Evolutionary conservation across 805 yeast species (phyloP).

Genomic region (Blastobotrys muscicola): DNA sequence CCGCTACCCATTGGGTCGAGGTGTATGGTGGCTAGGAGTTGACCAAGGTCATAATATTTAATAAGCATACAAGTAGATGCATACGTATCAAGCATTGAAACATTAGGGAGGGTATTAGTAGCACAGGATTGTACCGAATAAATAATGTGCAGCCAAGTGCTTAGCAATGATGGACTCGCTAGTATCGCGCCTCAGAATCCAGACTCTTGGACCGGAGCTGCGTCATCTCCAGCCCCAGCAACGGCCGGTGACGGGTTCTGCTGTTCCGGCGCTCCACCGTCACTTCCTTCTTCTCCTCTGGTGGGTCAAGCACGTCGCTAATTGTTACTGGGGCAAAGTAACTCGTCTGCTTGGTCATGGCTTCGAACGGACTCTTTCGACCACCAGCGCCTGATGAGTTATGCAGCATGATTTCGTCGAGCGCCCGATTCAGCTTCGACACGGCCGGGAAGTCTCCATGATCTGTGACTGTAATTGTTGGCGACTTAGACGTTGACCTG

Average conservation of each 20-base stretch:
- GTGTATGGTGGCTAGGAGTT: too few relatives aligned
- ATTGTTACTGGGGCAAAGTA: too few relatives aligned
- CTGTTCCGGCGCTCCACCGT: conserved; percentile 13
- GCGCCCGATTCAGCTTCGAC: conserved; percentile 23
- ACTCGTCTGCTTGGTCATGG: background rate
- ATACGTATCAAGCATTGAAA: too few relatives aligned
- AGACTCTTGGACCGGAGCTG: conserved; percentile 13
- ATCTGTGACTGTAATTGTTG: background rate
- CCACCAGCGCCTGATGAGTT: background rate
- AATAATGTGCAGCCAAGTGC: background rate
- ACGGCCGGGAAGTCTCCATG: conserved; percentile 1
- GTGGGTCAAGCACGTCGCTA: too few relatives aligned
- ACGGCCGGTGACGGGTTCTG: conserved; percentile 11
- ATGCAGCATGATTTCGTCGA: conserved; percentile 23
- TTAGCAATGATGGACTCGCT: background rate
- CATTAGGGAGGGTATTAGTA: too few relatives aligned
- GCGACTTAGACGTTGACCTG: background rate
- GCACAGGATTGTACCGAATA: too few relatives aligned
- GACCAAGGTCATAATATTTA: too few relatives aligned
- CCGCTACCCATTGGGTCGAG: too few relatives aligned
- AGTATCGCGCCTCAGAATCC: conserved; percentile 15
- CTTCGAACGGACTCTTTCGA: conserved; percentile 1
- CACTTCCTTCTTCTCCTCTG: background rate
- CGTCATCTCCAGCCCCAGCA: conserved; percentile 17
- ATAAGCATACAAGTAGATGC: too few relatives aligned